These are phyloP conservation scores for Hirsutella minnesotensis DNA, from an alignment of 2,329 filamentous ascomycete species.

Conservation along the genomic window DNA sequence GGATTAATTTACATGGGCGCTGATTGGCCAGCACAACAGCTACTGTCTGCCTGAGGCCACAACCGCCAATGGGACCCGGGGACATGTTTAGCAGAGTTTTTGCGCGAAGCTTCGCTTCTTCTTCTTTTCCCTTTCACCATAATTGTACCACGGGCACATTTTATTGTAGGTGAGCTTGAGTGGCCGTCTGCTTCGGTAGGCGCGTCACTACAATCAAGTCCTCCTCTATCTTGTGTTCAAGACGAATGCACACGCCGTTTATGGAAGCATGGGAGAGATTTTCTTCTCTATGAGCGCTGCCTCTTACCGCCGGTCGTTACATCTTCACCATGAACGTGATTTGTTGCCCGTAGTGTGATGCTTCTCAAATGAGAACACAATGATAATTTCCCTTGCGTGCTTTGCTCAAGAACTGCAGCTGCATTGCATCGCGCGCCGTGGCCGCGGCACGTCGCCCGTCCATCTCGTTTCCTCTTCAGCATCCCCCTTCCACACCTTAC, in stretches of 20 bases:
- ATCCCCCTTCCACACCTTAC: constrained; percentile 43
- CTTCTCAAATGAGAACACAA: too few relatives aligned
- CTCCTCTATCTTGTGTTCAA: constrained; percentile 64
- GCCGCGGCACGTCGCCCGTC: constrained; percentile 72
- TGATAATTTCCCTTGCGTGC: background rate
- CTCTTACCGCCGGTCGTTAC: constrained; percentile 68
- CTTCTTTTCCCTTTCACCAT: constrained; percentile 29
- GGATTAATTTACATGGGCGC: constrained; percentile 28
- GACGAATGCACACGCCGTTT: constrained; percentile 50
- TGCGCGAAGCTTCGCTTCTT: constrained; percentile 6
- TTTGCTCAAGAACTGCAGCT: constrained; percentile 71
- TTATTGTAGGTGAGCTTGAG: constrained; percentile 63
- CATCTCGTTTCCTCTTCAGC: constrained; percentile 68
- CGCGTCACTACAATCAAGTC: constrained; percentile 43
- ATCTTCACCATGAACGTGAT: constrained; percentile 21
- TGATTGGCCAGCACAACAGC: constrained; percentile 26
- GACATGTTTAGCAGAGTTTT: constrained; percentile 9
- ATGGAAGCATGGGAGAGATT: constrained; percentile 58
- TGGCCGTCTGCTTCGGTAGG: constrained; percentile 23
- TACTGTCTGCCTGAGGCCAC: constrained; percentile 25
- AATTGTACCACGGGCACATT: constrained; percentile 58
- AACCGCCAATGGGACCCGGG: constrained; percentile 1
- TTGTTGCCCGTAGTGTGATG: too few relatives aligned
- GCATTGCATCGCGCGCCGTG: constrained; percentile 76
- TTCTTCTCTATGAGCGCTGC: constrained; percentile 46